These are phyloP conservation scores for Turnera subulata DNA, from an alignment of 345 rosid species.

Conservation along the genomic window DNA sequence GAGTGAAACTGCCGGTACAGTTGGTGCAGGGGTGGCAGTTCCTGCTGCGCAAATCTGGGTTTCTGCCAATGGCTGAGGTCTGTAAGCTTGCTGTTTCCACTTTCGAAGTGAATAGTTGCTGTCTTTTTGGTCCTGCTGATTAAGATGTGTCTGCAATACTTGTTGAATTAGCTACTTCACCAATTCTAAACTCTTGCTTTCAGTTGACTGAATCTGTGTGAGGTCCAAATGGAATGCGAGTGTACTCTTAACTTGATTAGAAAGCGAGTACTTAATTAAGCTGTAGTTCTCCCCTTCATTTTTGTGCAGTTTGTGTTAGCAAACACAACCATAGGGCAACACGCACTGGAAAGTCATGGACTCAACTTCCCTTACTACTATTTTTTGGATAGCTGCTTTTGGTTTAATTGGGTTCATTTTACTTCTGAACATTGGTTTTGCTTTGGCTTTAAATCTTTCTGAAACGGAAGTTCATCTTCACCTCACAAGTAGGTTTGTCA, in stretches of 20 bases:
- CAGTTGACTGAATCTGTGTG: too few relatives aligned
- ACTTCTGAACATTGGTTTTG: slow-evolving; percentile 57
- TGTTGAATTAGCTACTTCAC: too few relatives aligned
- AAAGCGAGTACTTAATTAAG: background rate
- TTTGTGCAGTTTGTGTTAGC: slow-evolving; percentile 35
- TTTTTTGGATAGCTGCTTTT: slow-evolving; percentile 68
- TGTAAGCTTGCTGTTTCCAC: slow-evolving; percentile 59
- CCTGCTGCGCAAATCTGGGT: slow-evolving; percentile 60
- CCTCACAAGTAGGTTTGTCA: background rate
- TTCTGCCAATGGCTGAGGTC: slow-evolving; percentile 58
- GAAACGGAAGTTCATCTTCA: slow-evolving; percentile 44
- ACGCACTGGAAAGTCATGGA: slow-evolving; percentile 53
- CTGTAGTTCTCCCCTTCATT: background rate
- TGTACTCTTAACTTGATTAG: too few relatives aligned
- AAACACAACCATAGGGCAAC: slow-evolving; percentile 48
- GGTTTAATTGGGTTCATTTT: slow-evolving; percentile 54
- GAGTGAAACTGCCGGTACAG: slow-evolving; percentile 69
- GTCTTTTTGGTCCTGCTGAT: slow-evolving; percentile 40
- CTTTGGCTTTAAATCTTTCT: slow-evolving; percentile 61
- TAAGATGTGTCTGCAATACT: too few relatives aligned
- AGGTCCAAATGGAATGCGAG: too few relatives aligned
- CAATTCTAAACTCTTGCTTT: too few relatives aligned
- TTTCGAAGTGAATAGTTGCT: slow-evolving; percentile 73
- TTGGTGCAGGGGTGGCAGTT: slow-evolving; percentile 63
- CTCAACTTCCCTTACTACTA: too few relatives aligned